phyloP scores from a whole-genome alignment of 1,139 yeast species.

The Scheffersomyces titani region DNA sequence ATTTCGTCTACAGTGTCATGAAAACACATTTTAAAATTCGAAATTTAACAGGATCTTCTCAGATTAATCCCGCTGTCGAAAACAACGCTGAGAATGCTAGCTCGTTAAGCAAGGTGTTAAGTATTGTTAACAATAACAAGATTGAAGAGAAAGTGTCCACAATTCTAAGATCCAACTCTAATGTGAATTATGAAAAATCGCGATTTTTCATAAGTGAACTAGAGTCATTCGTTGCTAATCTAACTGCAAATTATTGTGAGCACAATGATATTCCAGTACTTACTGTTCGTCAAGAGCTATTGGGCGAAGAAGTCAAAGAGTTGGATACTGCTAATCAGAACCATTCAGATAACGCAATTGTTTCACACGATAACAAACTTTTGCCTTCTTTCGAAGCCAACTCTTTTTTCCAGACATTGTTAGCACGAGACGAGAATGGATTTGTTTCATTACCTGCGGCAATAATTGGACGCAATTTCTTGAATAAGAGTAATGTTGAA shows the following conservation, averaged over 20 bases:
- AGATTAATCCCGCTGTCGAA: conserved; percentile 4
- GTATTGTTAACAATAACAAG: conserved; percentile 5
- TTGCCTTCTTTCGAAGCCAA: conserved; percentile 38
- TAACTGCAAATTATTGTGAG: conserved; percentile 26
- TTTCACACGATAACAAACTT: conserved; percentile 38
- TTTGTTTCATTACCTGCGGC: conserved; percentile 36
- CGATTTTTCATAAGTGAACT: conserved; percentile 29
- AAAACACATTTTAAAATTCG: conserved; percentile 34
- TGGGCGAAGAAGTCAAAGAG: conserved; percentile 7
- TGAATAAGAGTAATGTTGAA: conserved; percentile 16
- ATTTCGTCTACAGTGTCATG: conserved; percentile 32
- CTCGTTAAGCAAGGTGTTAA: conserved; percentile 4
- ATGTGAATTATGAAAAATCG: conserved; percentile 10
- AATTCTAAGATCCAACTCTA: conserved; percentile 4
- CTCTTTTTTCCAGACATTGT: conserved; percentile 35
- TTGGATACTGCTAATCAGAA: conserved; percentile 2
- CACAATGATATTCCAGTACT: conserved; percentile 30
- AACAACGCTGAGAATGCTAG: conserved; percentile 4
- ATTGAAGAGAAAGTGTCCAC: conserved; percentile 10
- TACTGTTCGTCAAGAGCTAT: conserved; percentile 20
- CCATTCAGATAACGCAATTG: conserved; percentile 27
- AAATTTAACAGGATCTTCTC: conserved; percentile 33
- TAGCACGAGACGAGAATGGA: conserved; percentile 38
- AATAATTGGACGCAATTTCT: conserved; percentile 34
- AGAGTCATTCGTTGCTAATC: conserved; percentile 24